Evolutionary conservation across 2,329 filamentous ascomycete genomes (phyloP).

Genomic region (Penicillium sp.): DNA sequence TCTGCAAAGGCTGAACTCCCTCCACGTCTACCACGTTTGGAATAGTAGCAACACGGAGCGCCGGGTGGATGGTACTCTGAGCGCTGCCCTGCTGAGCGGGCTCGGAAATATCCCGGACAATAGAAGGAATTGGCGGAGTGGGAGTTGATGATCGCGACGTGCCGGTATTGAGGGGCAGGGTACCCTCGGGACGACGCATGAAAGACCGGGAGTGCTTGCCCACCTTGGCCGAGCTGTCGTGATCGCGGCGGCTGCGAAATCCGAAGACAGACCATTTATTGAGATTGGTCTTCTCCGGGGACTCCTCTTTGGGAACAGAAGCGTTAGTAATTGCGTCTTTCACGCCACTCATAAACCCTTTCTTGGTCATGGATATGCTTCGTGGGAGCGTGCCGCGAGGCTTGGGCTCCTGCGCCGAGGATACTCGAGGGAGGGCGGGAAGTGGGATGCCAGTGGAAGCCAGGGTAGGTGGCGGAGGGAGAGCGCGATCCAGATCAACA

Average conservation of each 20-base stretch:
- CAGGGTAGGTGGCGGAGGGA: background rate
- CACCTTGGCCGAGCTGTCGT: conserved; percentile 2
- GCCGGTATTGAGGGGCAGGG: background rate
- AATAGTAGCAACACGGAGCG: background rate
- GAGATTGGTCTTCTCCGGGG: background rate
- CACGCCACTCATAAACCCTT: conserved; percentile 1
- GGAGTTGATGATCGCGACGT: conserved; percentile 4
- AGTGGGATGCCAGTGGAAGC: background rate
- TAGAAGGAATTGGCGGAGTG: conserved; percentile 6
- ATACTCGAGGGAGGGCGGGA: background rate
- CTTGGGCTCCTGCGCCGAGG: background rate
- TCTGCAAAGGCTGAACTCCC: background rate
- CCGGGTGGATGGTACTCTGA: background rate
- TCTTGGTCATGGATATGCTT: conserved; percentile 10
- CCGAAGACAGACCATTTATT: conserved; percentile 17
- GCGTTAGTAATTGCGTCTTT: background rate
- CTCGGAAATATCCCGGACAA: background rate
- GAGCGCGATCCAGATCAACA: background rate
- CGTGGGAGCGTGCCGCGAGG: conserved; percentile 1
- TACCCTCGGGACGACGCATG: conserved; percentile 3
- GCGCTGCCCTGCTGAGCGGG: background rate
- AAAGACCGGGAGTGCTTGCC: conserved; percentile 9
- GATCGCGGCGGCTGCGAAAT: conserved; percentile 15
- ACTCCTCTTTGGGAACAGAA: conserved; percentile 3
- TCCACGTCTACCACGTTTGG: background rate